phyloP scores from a whole-genome alignment of 768 basidiomycete species.

The Agrocybe chaxingu region DNA sequence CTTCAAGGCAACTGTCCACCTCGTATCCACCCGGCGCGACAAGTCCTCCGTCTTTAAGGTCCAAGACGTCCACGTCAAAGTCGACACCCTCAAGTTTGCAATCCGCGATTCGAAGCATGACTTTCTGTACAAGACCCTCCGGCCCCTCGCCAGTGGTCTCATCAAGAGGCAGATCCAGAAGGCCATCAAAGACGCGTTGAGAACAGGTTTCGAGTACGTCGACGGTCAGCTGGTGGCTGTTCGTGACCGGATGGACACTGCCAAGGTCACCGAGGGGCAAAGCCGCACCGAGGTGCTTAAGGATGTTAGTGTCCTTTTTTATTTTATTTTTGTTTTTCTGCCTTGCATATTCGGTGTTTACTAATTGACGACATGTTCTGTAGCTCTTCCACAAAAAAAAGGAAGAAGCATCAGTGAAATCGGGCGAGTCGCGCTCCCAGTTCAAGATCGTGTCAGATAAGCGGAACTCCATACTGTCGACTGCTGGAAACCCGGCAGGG shows the following conservation, averaged over 20 bases:
- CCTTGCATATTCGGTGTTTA: background rate
- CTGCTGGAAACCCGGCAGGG: conserved; percentile 63
- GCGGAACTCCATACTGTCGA: conserved; percentile 63
- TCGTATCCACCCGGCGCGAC: conserved; percentile 63
- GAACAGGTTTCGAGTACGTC: conserved; percentile 79
- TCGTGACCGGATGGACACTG: conserved; percentile 73
- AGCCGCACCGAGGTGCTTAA: conserved; percentile 50
- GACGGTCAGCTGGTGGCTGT: conserved; percentile 90
- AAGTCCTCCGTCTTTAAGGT: conserved; percentile 71
- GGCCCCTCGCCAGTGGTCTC: conserved; percentile 73
- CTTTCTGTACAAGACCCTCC: conserved; percentile 80
- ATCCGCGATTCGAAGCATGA: conserved; percentile 93
- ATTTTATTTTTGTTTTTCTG: background rate
- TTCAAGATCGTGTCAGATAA: conserved; percentile 81
- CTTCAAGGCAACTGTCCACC: conserved; percentile 52
- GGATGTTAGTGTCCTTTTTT: conserved; percentile 38
- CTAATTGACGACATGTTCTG: too few relatives aligned
- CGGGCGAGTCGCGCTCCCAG: conserved; percentile 40
- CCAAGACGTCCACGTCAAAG: conserved; percentile 69
- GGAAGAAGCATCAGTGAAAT: conserved; percentile 26
- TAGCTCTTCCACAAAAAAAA: conserved; percentile 33
- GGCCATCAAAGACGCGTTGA: conserved; percentile 61
- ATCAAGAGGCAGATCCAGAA: conserved; percentile 72
- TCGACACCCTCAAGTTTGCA: conserved; percentile 84
- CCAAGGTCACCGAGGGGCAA: conserved; percentile 32